phyloP scores from a whole-genome alignment of 441 rosid species.

The Gossypium trilobum region DNA sequence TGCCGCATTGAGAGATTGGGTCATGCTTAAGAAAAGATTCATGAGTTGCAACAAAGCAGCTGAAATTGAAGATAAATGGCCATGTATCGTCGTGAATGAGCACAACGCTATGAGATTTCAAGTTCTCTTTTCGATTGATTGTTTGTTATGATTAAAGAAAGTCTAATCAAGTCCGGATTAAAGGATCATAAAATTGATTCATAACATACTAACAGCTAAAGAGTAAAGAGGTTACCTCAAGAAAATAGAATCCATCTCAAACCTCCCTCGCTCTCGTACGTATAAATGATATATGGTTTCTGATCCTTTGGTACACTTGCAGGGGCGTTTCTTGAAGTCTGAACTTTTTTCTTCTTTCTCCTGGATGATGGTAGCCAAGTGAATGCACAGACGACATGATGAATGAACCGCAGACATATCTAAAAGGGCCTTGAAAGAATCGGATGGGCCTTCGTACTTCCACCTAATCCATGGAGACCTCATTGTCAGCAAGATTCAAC shows the following conservation, averaged over 20 bases:
- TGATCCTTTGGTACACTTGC: conserved; percentile 66
- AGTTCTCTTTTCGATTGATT: neutral
- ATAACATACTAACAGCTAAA: neutral
- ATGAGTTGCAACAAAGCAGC: neutral
- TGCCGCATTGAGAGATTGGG: neutral
- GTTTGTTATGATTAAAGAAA: neutral
- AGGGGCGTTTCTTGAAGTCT: conserved; percentile 52
- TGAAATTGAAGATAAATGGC: neutral
- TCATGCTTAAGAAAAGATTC: neutral
- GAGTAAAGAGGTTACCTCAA: conserved; percentile 39
- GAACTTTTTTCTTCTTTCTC: conserved; percentile 60
- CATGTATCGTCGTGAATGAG: neutral
- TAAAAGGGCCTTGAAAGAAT: conserved; percentile 80
- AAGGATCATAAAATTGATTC: neutral
- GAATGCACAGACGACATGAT: conserved; percentile 85
- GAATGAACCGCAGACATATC: conserved; percentile 94
- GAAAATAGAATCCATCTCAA: conserved; percentile 66
- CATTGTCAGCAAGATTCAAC: conserved; percentile 13
- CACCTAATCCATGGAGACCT: conserved; percentile 40
- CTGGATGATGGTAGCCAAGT: conserved; percentile 56
- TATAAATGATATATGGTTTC: conserved; percentile 57
- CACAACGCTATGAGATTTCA: neutral
- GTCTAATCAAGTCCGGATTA: neutral
- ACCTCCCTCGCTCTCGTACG: conserved; percentile 75
- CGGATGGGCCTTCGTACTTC: conserved; percentile 81